phyloP scores from a whole-genome alignment of 2,329 filamentous ascomycete genomes.

The Cercospora canescens region DNA sequence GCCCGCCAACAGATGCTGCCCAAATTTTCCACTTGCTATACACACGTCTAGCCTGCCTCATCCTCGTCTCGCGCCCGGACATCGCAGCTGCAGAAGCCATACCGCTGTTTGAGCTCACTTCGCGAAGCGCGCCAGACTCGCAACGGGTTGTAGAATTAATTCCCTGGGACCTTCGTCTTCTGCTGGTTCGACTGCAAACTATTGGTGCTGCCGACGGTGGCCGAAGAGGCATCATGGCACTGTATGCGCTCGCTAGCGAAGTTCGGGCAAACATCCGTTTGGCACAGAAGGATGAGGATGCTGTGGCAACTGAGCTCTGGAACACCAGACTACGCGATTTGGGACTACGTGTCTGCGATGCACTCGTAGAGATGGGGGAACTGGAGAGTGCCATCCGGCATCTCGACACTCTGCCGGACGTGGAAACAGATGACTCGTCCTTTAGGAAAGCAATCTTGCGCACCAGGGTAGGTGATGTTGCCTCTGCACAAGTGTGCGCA shows the following conservation, averaged over 20 bases:
- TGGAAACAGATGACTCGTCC: constrained; percentile 43
- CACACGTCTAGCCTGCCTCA: constrained; percentile 77
- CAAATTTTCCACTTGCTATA: constrained; percentile 78
- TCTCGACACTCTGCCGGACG: constrained; percentile 58
- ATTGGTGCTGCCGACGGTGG: constrained; percentile 83
- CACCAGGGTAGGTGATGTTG: constrained; percentile 75
- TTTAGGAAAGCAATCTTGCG: constrained; percentile 64
- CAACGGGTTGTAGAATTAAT: constrained; percentile 64
- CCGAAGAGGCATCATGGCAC: constrained; percentile 80
- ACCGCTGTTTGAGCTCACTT: constrained; percentile 58
- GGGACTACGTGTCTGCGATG: constrained; percentile 64
- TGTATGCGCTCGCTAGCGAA: constrained; percentile 72
- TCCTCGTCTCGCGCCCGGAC: constrained; percentile 67
- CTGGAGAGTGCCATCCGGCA: constrained; percentile 75
- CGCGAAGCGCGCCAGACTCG: constrained; percentile 50
- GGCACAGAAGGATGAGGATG: constrained; percentile 51
- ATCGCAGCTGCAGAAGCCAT: constrained; percentile 62
- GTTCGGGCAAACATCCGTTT: constrained; percentile 28
- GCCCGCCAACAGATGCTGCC: constrained; percentile 57
- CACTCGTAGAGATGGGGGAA: constrained; percentile 84
- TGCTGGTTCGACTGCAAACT: constrained; percentile 80
- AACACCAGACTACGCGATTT: constrained; percentile 70
- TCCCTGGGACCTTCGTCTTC: constrained; percentile 82
- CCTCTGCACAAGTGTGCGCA: constrained; percentile 34
- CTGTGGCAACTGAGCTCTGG: constrained; percentile 66